Conservation (phyloP, 2,329 filamentous ascomycete genomes). For the Hypoxylon sp. region DNA sequence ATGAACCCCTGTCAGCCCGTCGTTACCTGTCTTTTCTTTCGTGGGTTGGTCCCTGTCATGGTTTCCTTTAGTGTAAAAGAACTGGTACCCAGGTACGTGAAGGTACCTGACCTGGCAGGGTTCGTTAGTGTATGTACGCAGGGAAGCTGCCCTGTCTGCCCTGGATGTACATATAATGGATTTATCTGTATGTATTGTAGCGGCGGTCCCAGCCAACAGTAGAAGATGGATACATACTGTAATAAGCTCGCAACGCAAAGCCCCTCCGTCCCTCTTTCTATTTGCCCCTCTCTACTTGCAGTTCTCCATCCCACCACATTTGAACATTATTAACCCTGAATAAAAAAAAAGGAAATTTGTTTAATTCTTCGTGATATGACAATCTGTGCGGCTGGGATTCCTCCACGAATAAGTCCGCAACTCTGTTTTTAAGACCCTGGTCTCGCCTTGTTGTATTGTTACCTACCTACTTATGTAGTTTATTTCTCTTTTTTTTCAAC, state of each 20-base stretch:
- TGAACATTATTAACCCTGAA: slow-evolving; percentile 22
- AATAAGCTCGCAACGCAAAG: slow-evolving; percentile 29
- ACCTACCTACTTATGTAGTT: not conserved
- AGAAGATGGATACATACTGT: slow-evolving; percentile 7
- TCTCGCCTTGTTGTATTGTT: slow-evolving; percentile 14
- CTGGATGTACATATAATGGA: not conserved
- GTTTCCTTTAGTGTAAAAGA: slow-evolving; percentile 24
- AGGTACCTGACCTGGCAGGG: slow-evolving; percentile 25
- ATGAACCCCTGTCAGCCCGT: slow-evolving; percentile 33
- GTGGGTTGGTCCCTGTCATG: slow-evolving; percentile 36
- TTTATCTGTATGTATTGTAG: not conserved
- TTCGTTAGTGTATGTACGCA: slow-evolving; percentile 12
- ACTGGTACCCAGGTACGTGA: slow-evolving; percentile 17
- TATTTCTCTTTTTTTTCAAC: not conserved
- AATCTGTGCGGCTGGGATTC: slow-evolving; percentile 30
- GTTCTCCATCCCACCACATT: slow-evolving; percentile 35
- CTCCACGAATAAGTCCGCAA: slow-evolving; percentile 29
- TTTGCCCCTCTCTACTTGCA: slow-evolving; percentile 36
- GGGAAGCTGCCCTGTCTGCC: slow-evolving; percentile 22
- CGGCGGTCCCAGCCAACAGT: slow-evolving; percentile 28
- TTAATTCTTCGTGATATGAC: slow-evolving; percentile 30
- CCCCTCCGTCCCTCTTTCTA: slow-evolving; percentile 23
- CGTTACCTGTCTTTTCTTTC: slow-evolving; percentile 21
- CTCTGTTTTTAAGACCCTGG: slow-evolving; percentile 14
- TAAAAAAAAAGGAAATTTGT: slow-evolving; percentile 24